Conservation (phyloP, 2,329 filamentous ascomycete species). For the Fusarium beomiforme region DNA sequence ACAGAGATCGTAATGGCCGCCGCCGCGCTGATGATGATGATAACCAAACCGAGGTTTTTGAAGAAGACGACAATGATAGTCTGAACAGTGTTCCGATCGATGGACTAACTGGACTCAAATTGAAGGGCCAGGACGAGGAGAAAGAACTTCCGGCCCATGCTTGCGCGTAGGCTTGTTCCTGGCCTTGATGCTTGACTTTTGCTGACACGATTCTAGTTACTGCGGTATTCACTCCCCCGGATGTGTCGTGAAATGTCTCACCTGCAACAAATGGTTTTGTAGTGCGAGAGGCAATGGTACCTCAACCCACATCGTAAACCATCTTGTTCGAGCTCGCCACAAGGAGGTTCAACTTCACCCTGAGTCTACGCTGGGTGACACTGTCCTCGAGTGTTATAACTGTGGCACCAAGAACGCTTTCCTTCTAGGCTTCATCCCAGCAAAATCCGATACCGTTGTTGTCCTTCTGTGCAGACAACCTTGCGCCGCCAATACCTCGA, state of each 20-base stretch:
- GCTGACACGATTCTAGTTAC: conserved; percentile 68
- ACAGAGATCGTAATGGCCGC: conserved; percentile 68
- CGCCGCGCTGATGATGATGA: conserved; percentile 88
- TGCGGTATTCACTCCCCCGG: conserved; percentile 97
- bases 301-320: conserved; percentile 98
- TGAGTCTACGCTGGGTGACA: conserved; percentile 91
- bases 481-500: conserved; percentile 92
- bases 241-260: conserved; percentile 94
- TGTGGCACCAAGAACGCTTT: conserved; percentile 99
- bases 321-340: conserved; percentile 94
- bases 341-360: conserved; percentile 99
- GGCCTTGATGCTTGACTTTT: conserved; percentile 3
- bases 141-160: conserved; percentile 93
- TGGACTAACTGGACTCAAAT: conserved; percentile 72
- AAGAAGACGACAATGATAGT: conserved; percentile 82
- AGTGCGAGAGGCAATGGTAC: conserved; percentile 96
- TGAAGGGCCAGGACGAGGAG: conserved; percentile 75
- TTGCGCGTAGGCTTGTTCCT: conserved; percentile 79
- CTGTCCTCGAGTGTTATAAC: conserved; percentile 97
- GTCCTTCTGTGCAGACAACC: conserved; percentile 96
- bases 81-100: conserved; percentile 84
- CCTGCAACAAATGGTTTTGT: conserved; percentile 99
- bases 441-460: conserved; percentile 97
- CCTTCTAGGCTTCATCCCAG: conserved; percentile 95
- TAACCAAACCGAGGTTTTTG: conserved; percentile 83